Evolutionary conservation across 2,329 filamentous ascomycete species (phyloP), one percentile per base, ranked within the genome.

Genomic region (Zymoseptoria passerinii): DNA sequence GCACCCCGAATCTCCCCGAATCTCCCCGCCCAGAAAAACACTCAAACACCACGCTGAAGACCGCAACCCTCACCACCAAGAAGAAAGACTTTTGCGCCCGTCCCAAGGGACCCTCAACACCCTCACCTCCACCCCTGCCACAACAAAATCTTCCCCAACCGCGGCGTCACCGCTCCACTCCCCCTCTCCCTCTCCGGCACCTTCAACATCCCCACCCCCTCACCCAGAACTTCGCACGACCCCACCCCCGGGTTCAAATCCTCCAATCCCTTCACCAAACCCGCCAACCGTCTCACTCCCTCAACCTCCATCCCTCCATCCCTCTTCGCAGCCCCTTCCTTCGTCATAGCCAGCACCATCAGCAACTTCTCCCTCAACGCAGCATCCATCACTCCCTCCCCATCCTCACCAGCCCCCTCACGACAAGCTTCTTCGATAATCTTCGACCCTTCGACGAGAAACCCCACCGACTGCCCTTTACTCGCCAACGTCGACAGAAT

Each of bases 401-500:
- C 50, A 13, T 29, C 23, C 10, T 52, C 16, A 3, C 13, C n/a
- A 13, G 7, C 35, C 10, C 35, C 13, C 13, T 44, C 16, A 16
- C 35, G 35, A 44, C 35, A 44, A 44, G 35, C 35, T 48, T 58
- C 50, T 50, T 60, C 58, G 2, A 61, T 58, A 10, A 67, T 55
- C 23, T 63, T 59, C 35, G 48, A 53, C 1, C 61, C 59, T 16
- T 65, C 60, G 7, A 59, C 55, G n/a, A 65, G 54, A 27, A 60
- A 66, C 23, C 57, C 54, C 50, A 61, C 57, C 2, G 60, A 60
- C 51, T 66, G 63, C 13, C 61, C 61, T 6, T 60, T 57, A 9
- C 54, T 59, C 0, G 63, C 63, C 52, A 63, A 58, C 13, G 63
- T 66, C 5, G 59, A 58, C 10, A 66, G 57, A 35, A 68, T 65